Base-by-base conservation (phyloP, 768 basidiomycete genomes). In the Rhizopogon salebrosus region DNA sequence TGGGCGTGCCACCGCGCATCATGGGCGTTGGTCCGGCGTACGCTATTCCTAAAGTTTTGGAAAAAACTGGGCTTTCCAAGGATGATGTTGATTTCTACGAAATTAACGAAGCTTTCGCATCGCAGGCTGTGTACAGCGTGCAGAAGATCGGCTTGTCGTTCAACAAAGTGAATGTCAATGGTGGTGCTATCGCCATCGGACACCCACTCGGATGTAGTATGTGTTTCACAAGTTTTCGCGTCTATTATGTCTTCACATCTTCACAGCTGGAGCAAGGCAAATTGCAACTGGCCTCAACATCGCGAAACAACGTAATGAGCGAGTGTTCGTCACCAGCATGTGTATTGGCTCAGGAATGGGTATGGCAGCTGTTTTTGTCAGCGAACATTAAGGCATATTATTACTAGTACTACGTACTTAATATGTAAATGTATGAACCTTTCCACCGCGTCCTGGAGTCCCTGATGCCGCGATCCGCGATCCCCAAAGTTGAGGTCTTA, bases 1-100 rank as follows among this genome's bases (percentile, higher is more conserved):
- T 87, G 9, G 93, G 94, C 60, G 92, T 95, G 13, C 87, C 89
- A 3, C 90, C 90, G 40, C 80, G 82, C 56, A 83, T 93, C 66
- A 94, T 93, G 91, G 92, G 92, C 62, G 83, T 95, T 62, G 93
- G 93, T 50, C 93, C 93, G 2, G 89, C 89, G 34, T 88, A 80
- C 67, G 94, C 92, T 41, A 91, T 94, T 58, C 92, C 92, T 40
- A 80, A 80, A 54, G 77, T 77, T 26, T 82, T 94, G 52, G 75
- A 79, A 60, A 78, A 81, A 61, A 75, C 80, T 1, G 88, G 89
- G 14, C 74, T 95, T 43, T 66, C 71, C 39, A 72, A 75, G 54
- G 71, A 80, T 41, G 93, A 95, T 60, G 73, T 95, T 59, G 92
- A 95, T 71, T 90, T 95, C 64, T 95, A 75, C 71, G 90, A 94